phyloP scores from a whole-genome alignment of 2,329 filamentous ascomycete species.

The Seiridium cupressi region DNA sequence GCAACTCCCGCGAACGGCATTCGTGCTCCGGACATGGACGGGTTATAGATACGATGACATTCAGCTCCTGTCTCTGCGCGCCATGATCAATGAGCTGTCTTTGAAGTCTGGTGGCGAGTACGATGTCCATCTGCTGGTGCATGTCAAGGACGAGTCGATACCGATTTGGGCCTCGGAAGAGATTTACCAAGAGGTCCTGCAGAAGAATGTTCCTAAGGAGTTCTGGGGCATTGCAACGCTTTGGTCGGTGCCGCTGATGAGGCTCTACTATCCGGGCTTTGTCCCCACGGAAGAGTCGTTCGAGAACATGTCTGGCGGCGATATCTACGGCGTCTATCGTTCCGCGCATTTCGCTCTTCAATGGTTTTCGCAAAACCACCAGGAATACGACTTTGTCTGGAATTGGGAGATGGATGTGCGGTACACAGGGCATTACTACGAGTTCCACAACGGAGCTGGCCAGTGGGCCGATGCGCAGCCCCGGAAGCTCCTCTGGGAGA shows the following conservation, averaged over 20 bases:
- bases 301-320: conserved; percentile 36
- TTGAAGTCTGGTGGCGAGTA: conserved; percentile 66
- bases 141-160: conserved; percentile 44
- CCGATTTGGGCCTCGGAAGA: conserved; percentile 27
- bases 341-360: conserved; percentile 42
- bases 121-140: conserved; percentile 50
- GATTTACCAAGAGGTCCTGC: conserved; percentile 49
- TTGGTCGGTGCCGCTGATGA: conserved; percentile 68
- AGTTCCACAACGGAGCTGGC: conserved; percentile 53
- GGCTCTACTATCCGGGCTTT: conserved; percentile 57
- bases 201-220: conserved; percentile 57
- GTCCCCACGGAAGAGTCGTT: conserved; percentile 54
- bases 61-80: conserved; percentile 63
- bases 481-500: conserved; percentile 61
- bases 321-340: conserved; percentile 53
- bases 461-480: conserved; percentile 57
- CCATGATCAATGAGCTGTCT: conserved; percentile 63
- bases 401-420: conserved; percentile 47
- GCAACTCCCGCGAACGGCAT: conserved; percentile 47
- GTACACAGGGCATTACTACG: conserved; percentile 46
- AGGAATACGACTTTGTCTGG: conserved; percentile 46
- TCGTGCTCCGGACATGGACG: conserved; percentile 66
- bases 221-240: conserved; percentile 67
- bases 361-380: conserved; percentile 42
- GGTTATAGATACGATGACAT: conserved; percentile 64